Percentiles rank a stretch among this genome's conserved stretches.
Conservation (phyloP, 2,329 filamentous ascomycete species). For the Xylaria polymorpha region DNA sequence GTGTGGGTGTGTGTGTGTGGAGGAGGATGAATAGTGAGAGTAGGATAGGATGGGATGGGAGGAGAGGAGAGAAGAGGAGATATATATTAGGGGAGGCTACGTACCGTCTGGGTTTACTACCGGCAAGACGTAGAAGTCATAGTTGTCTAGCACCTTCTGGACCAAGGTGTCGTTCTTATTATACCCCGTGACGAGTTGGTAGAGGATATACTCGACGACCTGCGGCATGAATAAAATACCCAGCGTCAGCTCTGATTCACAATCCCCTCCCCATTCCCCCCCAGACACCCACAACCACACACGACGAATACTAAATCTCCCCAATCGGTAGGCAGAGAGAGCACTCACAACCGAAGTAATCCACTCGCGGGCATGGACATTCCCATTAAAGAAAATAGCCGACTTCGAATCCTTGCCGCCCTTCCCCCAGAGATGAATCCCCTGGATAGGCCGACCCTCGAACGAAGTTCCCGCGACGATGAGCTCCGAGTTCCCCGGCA, state of each 20-base stretch:
- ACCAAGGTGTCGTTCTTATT: slow-evolving; percentile 54
- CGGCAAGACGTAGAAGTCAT: slow-evolving; percentile 69
- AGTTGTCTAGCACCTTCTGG: slow-evolving; percentile 62
- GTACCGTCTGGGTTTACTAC: slow-evolving; percentile 64
- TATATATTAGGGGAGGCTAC: slow-evolving; percentile 11
- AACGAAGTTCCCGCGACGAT: slow-evolving; percentile 59
- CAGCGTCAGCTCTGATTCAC: background rate
- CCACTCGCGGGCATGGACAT: slow-evolving; percentile 67
- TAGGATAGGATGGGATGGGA: too few species aligned
- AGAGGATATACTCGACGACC: slow-evolving; percentile 61
- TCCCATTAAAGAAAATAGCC: slow-evolving; percentile 63
- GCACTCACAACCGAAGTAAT: slow-evolving; percentile 54
- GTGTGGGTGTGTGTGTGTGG: too few species aligned
- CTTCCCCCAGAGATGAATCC: slow-evolving; percentile 66
- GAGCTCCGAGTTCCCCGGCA: slow-evolving; percentile 61
- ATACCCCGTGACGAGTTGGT: slow-evolving; percentile 59
- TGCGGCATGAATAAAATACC: slow-evolving; percentile 15
- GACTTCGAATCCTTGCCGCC: slow-evolving; percentile 58
- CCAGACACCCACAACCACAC: too few species aligned
- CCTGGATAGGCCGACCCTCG: slow-evolving; percentile 66
- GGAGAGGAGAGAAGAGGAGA: too few species aligned
- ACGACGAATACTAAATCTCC: background rate
- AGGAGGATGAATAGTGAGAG: too few species aligned
- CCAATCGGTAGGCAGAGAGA: background rate
- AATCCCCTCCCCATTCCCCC: too few species aligned